Percentiles rank a stretch among this genome's conserved stretches.
These are phyloP conservation scores for Anethum foeniculum DNA, from an alignment of 140 eudicot genomes.

Conservation along the genomic window DNA sequence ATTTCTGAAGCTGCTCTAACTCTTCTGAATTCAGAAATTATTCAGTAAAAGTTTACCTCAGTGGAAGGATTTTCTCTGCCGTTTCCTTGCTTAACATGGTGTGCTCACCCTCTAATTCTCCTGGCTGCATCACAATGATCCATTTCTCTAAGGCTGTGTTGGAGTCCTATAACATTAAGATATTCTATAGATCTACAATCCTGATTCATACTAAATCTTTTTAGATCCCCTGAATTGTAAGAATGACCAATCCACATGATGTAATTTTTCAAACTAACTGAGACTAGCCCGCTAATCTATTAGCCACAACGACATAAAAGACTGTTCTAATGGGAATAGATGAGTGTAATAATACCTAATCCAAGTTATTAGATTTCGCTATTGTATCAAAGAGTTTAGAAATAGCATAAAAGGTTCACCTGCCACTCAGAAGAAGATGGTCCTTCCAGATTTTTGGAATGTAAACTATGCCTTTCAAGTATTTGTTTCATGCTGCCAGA, in stretches of 20 bases:
- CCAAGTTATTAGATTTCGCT: neutral
- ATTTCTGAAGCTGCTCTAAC: slow-evolving; percentile 61
- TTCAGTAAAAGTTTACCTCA: slow-evolving; percentile 36
- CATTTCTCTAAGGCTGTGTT: neutral
- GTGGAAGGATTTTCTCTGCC: slow-evolving; percentile 61
- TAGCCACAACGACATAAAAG: too few species aligned
- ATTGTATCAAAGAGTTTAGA: neutral
- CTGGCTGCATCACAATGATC: slow-evolving; percentile 45
- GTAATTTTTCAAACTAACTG: neutral
- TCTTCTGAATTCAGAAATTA: slow-evolving; percentile 41
- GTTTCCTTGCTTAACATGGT: slow-evolving; percentile 73
- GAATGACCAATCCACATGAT: too few species aligned
- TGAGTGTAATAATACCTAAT: too few species aligned
- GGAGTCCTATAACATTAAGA: neutral
- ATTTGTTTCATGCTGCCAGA: slow-evolving; percentile 61
- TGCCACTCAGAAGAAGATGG: slow-evolving; percentile 76
- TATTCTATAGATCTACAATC: neutral
- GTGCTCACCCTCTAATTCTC: slow-evolving; percentile 61
- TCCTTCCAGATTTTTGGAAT: slow-evolving; percentile 66
- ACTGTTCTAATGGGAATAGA: too few species aligned
- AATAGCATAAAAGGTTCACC: slow-evolving; percentile 25
- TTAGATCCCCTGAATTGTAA: too few species aligned
- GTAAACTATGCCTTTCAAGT: slow-evolving; percentile 72
- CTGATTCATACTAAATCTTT: neutral
- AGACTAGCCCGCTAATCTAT: neutral